Evolutionary conservation across 495 filamentous ascomycete genomes (phyloP), one percentile per base, ranked within the genome.

Genomic region (Hypoxylon subgilvum): DNA sequence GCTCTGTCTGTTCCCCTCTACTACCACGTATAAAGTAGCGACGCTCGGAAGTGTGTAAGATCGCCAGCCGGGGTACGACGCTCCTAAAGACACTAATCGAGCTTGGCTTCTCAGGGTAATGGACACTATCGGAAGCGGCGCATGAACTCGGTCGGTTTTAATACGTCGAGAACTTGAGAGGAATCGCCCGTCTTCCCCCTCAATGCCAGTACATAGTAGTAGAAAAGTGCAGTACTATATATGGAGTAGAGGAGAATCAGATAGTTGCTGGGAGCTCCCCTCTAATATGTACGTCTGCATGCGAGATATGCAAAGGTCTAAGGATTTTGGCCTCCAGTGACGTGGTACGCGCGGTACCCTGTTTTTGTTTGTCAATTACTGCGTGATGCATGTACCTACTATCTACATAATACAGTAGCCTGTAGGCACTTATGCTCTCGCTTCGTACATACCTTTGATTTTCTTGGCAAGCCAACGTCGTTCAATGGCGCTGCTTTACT

Each of bases 41-140:
- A 45, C 51, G 40, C 44, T 61, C 22, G 19, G n/a, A 21, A 32
- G 23, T 39, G 56, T 52, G 61, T 65, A 35, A 48, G 61, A 65
- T 65, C 61, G 52, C 41, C 61, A 49, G 16, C 51, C 45, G n/a
- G 61, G 50, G 46, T 65, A 31, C 5, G 45, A 65, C 58, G 40
- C 60, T 57, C 32, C 52, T 54, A 53, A 27, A n/a, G n/a, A 48
- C 42, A 53, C 61, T 48, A 55, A 49, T 58, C 17, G 53, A 50
- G 23, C 60, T 53, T 53, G 60, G 52, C 53, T 52, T 8, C 39
- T 51, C 22, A 40, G 45, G 34, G 17, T 34, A 52, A 39, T 19
- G 18, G 42, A 32, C 14, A 43, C n/a, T n/a, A n/a, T 23, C 28
- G 27, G 45, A 39, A 36, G 35, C 23, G 47, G 27, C 35, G 47